Base-by-base conservation (phyloP, 2,329 filamentous ascomycete genomes). In the Didymella arachidicola region DNA sequence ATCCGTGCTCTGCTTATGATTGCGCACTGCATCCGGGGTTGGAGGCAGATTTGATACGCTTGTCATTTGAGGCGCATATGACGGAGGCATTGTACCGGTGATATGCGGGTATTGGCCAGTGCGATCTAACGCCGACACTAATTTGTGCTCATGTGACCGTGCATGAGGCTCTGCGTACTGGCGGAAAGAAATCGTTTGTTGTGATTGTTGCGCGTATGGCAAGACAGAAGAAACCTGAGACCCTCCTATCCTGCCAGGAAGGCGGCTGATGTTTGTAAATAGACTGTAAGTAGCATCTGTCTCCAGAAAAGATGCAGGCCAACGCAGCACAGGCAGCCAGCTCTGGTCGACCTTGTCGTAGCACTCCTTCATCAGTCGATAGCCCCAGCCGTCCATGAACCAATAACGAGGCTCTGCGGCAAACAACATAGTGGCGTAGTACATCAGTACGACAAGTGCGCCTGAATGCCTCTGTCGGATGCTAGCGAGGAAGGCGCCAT, bases 381-480 rank as follows among this genome's bases (percentile, higher is more conserved):
- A 58, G 18, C 68, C 73, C 73, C 77, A 75, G 1, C 72, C 73
- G 2, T 71, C 55, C 57, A 78, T 68, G 79, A 77, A 78, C 79
- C 70, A 81, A 69, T 74, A 78, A 12, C 63, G 57, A 65, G 65
- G 57, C 53, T 78, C 77, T 6, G 76, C 64, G 6, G 64, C 65
- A 22, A 71, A 68, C 2, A 80, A 61, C 7, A 77, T 61, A 12
- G 76, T 68, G 14, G 74, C 70, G 56, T 78, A 81, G 51, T 78
- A 69, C 43, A 78, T 74, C 14, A 80, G 54, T 22, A 80, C 57
- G 2, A 76, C 69, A 19, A 81, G 60, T 2, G 77, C 74, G 1
- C 70, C 72, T 7, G 76, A 68, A 16, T 76, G 66, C 22, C 65
- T 63, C 36, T 72, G 64, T 6, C 71, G 71, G 1, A 80, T 55